Base-by-base conservation (phyloP, 2,329 filamentous ascomycete genomes). In the Neoascochyta sp. region DNA sequence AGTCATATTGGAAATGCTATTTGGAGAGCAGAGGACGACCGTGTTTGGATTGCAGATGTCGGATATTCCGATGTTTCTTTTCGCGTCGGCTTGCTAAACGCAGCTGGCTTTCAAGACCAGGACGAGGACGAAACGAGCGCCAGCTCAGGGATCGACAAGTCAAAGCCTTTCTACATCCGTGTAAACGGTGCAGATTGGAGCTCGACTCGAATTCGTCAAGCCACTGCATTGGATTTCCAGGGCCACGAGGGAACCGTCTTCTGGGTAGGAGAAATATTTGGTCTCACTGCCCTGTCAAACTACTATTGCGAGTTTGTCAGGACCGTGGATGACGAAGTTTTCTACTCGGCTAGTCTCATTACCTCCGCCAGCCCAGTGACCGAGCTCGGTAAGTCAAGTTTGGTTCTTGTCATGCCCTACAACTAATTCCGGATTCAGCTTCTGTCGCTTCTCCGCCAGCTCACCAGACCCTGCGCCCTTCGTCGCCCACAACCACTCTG, bases 121-220 rank as follows among this genome's bases (percentile, higher is more conserved):
- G 43, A 42, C 46, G 50, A 46, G 58, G 63, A 43, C 45, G 56
- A 33, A 53, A 62, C 36, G 54, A 69, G 38, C 40, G 54, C 44
- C 14, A 58, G 57, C 43, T 47, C 73, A 9, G 75, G 74, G 3
- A 74, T 83, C 31, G 81, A 86, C 58, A 73, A 70, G 39, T 73
- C 76, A 18, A 88, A 86, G 57, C 85, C 84, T 4, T 88, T 89
- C 54, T 87, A 80, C 56, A 82, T 89, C 32, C 75, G 80, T 42
- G 76, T 90, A 45, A 89, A 90, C 61, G 81, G 86, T 28, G 83
- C 83, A 7, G 74, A 80, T 39, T 90, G 85, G 85, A 83, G 84
- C 53, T 83, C 83, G 2, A 85, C 82, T 8, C 75, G 81, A 45
- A 87, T 89, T 52, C 74, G 56, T 29, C 52, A 74, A 35, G 67